Evolutionary conservation across 2,329 filamentous ascomycete genomes (phyloP).

Genomic region (Pseudodiploospora longispora): DNA sequence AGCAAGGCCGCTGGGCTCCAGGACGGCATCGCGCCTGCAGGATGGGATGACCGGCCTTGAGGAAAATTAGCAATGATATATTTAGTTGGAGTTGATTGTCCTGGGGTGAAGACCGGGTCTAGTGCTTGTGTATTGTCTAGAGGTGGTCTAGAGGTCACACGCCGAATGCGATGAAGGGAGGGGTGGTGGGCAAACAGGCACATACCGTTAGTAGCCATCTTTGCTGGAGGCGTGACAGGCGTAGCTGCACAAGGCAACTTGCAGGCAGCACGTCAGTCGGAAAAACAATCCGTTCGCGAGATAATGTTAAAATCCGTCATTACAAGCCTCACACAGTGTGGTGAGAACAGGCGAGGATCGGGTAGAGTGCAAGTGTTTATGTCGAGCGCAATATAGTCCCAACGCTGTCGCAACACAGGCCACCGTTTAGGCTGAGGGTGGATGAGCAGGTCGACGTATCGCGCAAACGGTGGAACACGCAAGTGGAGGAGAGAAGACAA

Average conservation of each 20-base stretch:
- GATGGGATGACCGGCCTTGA: conserved; percentile 20
- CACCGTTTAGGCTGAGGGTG: too few species aligned
- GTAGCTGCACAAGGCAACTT: conserved; percentile 4
- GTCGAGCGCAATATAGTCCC: too few species aligned
- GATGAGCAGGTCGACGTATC: too few species aligned
- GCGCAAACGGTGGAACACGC: too few species aligned
- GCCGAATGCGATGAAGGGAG: not conserved
- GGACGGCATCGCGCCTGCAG: conserved; percentile 19
- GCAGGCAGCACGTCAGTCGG: not conserved
- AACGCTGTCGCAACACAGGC: too few species aligned
- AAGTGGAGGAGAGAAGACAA: too few species aligned
- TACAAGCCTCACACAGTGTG: not conserved
- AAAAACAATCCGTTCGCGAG: conserved; percentile 1
- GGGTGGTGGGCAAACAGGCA: conserved; percentile 1
- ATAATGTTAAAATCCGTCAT: conserved; percentile 5
- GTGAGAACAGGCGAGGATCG: too few species aligned
- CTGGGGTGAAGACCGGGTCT: too few species aligned
- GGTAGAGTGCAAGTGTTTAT: too few species aligned
- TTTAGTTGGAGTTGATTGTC: not conserved
- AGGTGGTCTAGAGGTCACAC: too few species aligned
- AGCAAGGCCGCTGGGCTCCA: conserved; percentile 36
- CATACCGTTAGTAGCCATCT: conserved; percentile 25
- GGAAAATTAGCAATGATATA: conserved; percentile 4
- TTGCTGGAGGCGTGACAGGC: conserved; percentile 7
- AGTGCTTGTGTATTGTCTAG: too few species aligned